Evolutionary conservation across 352 stramenopile species (phyloP).

Genomic region (Lagenidium giganteum): DNA sequence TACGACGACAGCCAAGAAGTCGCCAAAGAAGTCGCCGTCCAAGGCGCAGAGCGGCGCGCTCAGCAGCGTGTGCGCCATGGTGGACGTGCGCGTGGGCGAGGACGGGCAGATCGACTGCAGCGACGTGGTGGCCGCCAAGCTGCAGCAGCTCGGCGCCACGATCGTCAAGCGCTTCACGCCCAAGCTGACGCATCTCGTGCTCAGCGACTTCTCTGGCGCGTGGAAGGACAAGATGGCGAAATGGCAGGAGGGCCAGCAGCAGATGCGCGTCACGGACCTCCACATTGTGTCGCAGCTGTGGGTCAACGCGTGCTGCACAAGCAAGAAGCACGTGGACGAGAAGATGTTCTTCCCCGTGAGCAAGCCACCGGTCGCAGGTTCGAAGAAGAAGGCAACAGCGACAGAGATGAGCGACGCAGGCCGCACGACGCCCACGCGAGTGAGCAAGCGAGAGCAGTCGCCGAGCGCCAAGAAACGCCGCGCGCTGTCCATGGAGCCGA

Average conservation of each 20-base stretch:
- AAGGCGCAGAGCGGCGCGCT: conserved; percentile 19
- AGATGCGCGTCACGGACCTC: conserved; percentile 24
- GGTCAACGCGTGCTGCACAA: conserved; percentile 79
- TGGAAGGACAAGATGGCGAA: conserved; percentile 76
- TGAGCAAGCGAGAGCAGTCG: no score
- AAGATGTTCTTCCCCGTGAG: conserved; percentile 70
- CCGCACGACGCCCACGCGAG: conserved; percentile 1
- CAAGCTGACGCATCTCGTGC: conserved; percentile 72
- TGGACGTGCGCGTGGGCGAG: conserved; percentile 65
- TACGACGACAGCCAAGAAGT: background rate
- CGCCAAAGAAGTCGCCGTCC: conserved; percentile 6
- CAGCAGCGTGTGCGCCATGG: conserved; percentile 54
- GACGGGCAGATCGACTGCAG: conserved; percentile 80
- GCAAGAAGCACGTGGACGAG: conserved; percentile 64
- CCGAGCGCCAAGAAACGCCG: conserved; percentile 28
- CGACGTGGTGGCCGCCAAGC: conserved; percentile 59
- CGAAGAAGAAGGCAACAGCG: background rate
- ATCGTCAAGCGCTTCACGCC: conserved; percentile 63
- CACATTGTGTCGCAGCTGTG: conserved; percentile 81
- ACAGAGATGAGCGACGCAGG: background rate
- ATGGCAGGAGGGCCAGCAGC: conserved; percentile 35
- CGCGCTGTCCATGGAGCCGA: conserved; percentile 64
- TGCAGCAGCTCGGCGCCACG: conserved; percentile 54
- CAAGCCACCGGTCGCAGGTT: conserved; percentile 17
- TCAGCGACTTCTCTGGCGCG: conserved; percentile 53